A percentile compares a stretch with the other conserved stretches of the same genome.
Conservation (phyloP, 2,329 filamentous ascomycete species). For the Aspergillus pseudoterreus region DNA sequence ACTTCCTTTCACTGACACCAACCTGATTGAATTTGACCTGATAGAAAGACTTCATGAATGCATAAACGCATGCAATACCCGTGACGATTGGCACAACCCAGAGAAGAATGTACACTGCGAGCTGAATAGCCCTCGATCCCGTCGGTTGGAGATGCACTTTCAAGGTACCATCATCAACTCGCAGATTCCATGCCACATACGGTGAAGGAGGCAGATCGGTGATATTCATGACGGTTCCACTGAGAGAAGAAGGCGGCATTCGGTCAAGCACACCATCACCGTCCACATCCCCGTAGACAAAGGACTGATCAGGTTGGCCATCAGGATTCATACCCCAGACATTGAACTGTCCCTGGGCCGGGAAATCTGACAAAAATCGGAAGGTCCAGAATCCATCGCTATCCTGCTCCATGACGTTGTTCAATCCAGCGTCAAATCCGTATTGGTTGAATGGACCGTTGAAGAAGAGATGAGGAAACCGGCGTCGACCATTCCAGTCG, state of each 20-base stretch:
- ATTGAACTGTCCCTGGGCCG: conserved; percentile 59
- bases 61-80: conserved; percentile 49
- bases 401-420: conserved; percentile 50
- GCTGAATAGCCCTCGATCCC: conserved; percentile 53
- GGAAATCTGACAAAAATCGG: conserved; percentile 62
- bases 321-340: conserved; percentile 65
- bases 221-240: conserved; percentile 56
- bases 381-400: conserved; percentile 54
- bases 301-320: conserved; percentile 58
- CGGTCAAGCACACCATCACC: conserved; percentile 59
- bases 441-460: conserved; percentile 63
- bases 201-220: conserved; percentile 53
- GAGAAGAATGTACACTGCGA: conserved; percentile 54
- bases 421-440: conserved; percentile 59
- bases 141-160: conserved; percentile 51
- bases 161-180: conserved; percentile 53
- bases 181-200: conserved; percentile 53
- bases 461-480: conserved; percentile 61
- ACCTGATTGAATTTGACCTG: conserved; percentile 61
- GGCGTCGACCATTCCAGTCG: conserved; percentile 41
- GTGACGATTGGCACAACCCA: conserved; percentile 51
- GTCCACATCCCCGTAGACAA: conserved; percentile 60
- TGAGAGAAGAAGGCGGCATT: conserved; percentile 57
- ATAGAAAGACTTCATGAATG: conserved; percentile 61
- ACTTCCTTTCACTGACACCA: conserved; percentile 51